A percentile compares a stretch with the other conserved stretches of the same genome.
phyloP scores from a whole-genome alignment of 306 rosid genomes.

The Quercus agrifolia region DNA sequence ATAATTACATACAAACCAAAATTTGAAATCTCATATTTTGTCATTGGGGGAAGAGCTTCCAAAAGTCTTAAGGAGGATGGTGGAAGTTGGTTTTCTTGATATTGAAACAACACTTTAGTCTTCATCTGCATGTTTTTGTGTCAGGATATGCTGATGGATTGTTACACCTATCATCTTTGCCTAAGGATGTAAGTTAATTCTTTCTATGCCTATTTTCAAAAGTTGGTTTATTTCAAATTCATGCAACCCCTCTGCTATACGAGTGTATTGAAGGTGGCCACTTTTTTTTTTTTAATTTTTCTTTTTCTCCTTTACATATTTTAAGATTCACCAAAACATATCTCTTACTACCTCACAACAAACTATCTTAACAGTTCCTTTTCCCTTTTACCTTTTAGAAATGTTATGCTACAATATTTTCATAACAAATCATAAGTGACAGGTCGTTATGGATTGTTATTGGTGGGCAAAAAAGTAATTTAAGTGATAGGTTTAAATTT shows the following conservation, averaged over 20 bases:
- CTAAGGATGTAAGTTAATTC: conserved; percentile 3
- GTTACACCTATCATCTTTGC: background rate
- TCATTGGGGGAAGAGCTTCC: conserved; percentile 26
- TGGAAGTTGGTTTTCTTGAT: conserved; percentile 32
- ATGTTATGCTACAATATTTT: background rate
- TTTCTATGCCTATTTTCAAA: background rate
- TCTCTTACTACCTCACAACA: too few species aligned
- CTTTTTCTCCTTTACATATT: background rate
- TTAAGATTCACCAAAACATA: too few species aligned
- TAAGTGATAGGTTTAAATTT: too few species aligned
- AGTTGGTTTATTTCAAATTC: background rate
- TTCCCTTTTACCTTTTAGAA: background rate
- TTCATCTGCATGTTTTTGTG: conserved; percentile 9
- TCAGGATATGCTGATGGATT: background rate
- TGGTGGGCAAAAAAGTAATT: too few species aligned
- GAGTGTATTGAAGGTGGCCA: background rate
- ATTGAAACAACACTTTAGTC: conserved; percentile 22
- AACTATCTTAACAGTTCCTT: background rate
- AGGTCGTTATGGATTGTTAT: rapidly evolving
- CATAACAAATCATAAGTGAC: too few species aligned
- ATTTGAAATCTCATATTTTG: background rate
- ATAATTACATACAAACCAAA: background rate
- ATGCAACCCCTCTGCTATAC: background rate
- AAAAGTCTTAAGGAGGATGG: conserved; percentile 41
- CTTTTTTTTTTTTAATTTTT: background rate